Conservation (phyloP, 371 early-diverging fungal species). For the Apophysomyces sp. region DNA sequence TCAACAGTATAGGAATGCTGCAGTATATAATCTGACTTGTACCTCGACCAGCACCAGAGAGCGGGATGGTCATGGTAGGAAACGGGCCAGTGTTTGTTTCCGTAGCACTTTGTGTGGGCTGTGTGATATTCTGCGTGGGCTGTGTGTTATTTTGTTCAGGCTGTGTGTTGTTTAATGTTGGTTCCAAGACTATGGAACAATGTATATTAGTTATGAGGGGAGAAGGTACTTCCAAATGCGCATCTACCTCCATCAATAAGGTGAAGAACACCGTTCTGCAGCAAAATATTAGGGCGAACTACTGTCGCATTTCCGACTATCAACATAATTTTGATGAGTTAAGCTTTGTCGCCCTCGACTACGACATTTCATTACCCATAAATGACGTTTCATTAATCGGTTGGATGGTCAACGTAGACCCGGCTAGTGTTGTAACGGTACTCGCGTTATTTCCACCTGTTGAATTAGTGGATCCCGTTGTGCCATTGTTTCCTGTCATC, state of each 20-base stretch:
- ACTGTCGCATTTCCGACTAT: slow-evolving; percentile 34
- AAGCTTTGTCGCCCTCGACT: not conserved
- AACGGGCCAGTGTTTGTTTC: not conserved
- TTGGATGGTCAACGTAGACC: not conserved
- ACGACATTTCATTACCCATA: not conserved
- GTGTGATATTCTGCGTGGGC: not conserved
- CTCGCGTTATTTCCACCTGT: not conserved
- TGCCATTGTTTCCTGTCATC: not conserved
- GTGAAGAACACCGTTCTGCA: slow-evolving; percentile 51
- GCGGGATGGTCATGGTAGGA: no score
- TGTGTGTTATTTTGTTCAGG: not conserved
- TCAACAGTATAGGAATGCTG: no score
- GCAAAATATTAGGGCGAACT: slow-evolving; percentile 33
- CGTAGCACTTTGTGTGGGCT: not conserved
- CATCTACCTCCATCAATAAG: slow-evolving; percentile 31
- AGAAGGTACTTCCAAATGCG: not conserved
- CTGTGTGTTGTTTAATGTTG: not conserved
- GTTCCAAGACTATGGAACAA: not conserved
- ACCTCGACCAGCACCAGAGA: no score
- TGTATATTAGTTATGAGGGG: not conserved
- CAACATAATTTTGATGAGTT: not conserved
- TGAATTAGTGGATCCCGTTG: not conserved
- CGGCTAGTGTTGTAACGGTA: not conserved
- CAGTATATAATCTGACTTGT: no score
- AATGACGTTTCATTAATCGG: not conserved